Base-by-base conservation (phyloP, 805 yeast species). In the Alloascoidea hylecoeti region DNA sequence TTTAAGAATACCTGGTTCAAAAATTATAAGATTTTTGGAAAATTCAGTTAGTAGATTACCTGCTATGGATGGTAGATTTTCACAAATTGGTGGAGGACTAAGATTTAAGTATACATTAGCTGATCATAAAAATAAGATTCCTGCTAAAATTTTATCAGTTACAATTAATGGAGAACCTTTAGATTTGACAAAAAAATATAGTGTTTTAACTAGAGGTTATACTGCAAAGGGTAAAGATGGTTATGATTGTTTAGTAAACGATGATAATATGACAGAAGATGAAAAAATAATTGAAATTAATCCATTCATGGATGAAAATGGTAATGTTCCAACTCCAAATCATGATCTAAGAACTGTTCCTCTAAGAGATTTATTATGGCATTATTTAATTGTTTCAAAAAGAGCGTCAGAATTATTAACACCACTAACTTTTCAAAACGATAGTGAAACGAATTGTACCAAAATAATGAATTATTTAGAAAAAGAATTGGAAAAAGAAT, bases 201-300 rank as follows among this genome's bases (percentile, higher is more conserved):
- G 40, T 4, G 39, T 44, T 19, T 46, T 49, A 4, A 46, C 49
- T 6, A 27, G 48, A 3, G 42, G 35, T 13, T 46, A 46, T 32
- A 46, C 44, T 42, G 38, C 43, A 13, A 18, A 40, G 15, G 49
- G 49, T 18, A 40, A 45, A 16, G 49, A 46, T 32, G 49, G 49
- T 5, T 46, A 39, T 38, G 33, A 36, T 16, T 37, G 42, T 17
- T 27, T 46, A 15, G 18, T 27, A 28, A 40, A 38, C 4, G 38
- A 42, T 14, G 14, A 16, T 14, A 46, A 44, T 9, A 23, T n/a
- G 9, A 9, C 30, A 23, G n/a, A 23, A n/a, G 30, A 23, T 9
- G 30, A 23, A 9, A n/a, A 23, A 23, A 23, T 23, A 9, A 23
- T 23, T 9, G n/a, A 9, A n/a, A 9, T 23, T 9, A 23, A 23